Evolutionary conservation across 78 protist genomes (phyloP).

Genomic region (Dictyostelium intermedium): DNA sequence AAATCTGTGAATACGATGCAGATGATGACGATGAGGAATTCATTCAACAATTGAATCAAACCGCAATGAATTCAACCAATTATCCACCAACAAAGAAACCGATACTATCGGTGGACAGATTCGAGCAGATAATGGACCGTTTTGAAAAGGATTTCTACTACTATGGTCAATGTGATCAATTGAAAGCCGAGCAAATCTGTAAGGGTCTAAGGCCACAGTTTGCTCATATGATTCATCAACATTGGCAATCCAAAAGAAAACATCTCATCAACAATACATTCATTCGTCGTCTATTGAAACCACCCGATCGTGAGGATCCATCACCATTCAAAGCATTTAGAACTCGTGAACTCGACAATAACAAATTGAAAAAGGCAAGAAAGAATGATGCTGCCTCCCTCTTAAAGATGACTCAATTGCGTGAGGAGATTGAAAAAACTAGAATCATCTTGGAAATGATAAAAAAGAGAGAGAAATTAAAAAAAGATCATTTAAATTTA

Average conservation of each 20-base stretch:
- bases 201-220: conserved; percentile 41
- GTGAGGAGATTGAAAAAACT: conserved; percentile 69
- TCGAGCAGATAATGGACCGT: conserved; percentile 39
- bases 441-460: conserved; percentile 73
- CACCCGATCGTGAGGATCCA: conserved; percentile 77
- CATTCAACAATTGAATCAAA: background rate
- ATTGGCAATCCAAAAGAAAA: conserved; percentile 63
- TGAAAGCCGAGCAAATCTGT: conserved; percentile 44
- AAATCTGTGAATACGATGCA: conserved; percentile 20
- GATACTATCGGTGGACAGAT: background rate
- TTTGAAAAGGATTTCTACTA: conserved; percentile 53
- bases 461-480: conserved; percentile 74
- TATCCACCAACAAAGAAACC: conserved; percentile 14
- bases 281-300: conserved; percentile 27
- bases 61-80: background rate
- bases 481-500: conserved; percentile 39
- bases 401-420: conserved; percentile 41
- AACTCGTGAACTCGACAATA: conserved; percentile 30
- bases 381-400: conserved; percentile 59
- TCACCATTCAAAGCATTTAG: conserved; percentile 80
- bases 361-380: conserved; percentile 58
- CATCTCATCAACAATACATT: background rate
- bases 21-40: conserved; percentile 54
- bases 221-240: background rate
- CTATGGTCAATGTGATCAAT: conserved; percentile 33